A percentile compares a stretch with the other conserved stretches of the same genome.
These are phyloP conservation scores for Sporothrix pallida DNA, from an alignment of 2,329 filamentous ascomycete genomes.

Conservation along the genomic window DNA sequence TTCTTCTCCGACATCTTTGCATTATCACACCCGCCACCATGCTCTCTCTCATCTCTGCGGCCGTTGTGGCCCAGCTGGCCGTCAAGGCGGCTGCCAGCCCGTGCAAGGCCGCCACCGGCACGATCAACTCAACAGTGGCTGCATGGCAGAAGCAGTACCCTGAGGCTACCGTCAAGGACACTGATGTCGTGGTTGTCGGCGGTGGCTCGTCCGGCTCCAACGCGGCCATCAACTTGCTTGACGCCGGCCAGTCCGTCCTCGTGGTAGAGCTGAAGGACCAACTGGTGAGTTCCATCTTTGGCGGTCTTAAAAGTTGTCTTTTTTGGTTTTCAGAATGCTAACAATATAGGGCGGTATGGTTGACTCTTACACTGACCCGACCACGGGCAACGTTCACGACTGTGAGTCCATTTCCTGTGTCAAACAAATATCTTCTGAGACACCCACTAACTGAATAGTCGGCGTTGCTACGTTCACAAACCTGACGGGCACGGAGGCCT, in stretches of 20 bases:
- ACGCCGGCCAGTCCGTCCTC: conserved; percentile 45
- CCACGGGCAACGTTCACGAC: conserved; percentile 45
- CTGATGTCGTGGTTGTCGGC: conserved; percentile 47
- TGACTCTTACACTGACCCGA: conserved; percentile 53
- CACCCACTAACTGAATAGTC: conserved; percentile 7
- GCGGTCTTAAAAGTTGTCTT: not conserved
- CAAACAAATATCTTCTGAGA: not conserved
- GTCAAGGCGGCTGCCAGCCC: conserved; percentile 10
- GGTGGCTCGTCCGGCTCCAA: conserved; percentile 49
- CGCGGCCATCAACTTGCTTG: conserved; percentile 47
- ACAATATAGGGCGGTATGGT: conserved; percentile 55
- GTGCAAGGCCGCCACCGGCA: not conserved
- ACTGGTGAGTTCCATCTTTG: conserved; percentile 41
- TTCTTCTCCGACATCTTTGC: not conserved
- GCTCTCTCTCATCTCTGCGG: conserved; percentile 13
- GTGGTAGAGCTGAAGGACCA: conserved; percentile 46
- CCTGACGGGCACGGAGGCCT: conserved; percentile 49
- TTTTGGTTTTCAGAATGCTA: not conserved
- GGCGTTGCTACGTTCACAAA: conserved; percentile 49
- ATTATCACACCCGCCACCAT: not conserved
- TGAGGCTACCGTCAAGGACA: conserved; percentile 7
- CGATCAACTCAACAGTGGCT: conserved; percentile 15
- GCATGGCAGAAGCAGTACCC: conserved; percentile 23
- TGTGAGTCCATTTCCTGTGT: conserved; percentile 36
- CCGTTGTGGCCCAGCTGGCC: conserved; percentile 24